These are phyloP conservation scores for Myrmaecium sp. DNA, from an alignment of 2,329 filamentous ascomycete genomes.

Conservation along the genomic window DNA sequence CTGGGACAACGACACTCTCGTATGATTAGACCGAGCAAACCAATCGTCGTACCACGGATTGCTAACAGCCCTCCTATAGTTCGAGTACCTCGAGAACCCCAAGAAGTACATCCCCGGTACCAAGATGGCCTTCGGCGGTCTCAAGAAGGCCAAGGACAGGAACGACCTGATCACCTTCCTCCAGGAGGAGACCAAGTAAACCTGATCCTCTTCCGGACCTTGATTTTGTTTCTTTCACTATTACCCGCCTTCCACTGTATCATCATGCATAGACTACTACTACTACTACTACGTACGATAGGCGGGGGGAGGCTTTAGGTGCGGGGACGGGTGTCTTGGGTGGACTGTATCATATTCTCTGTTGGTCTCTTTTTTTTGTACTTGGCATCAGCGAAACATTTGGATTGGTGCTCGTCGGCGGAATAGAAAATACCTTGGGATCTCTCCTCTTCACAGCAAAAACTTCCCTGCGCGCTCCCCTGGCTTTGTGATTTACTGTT, in stretches of 20 bases:
- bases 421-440: no score
- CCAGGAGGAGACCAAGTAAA: constrained; percentile 53
- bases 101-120: constrained; percentile 99
- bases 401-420: not conserved
- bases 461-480: no score
- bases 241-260: constrained; percentile 18
- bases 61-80: constrained; percentile 34
- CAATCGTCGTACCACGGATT: not conserved
- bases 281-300: no score
- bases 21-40: constrained; percentile 25
- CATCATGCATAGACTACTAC: constrained; percentile 24
- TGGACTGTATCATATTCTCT: not conserved
- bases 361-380: not conserved
- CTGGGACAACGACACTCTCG: constrained; percentile 76
- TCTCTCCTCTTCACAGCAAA: no score
- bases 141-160: constrained; percentile 99
- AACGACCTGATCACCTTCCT: constrained; percentile 93
- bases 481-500: no score
- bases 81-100: constrained; percentile 98
- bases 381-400: no score
- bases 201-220: constrained; percentile 17
- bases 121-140: constrained; percentile 99
- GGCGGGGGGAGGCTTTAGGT: constrained; percentile 8
- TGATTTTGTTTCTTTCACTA: constrained; percentile 8
- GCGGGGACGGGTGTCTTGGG: no score